Percentiles rank a stretch among this genome's conserved stretches.
Evolutionary conservation across 805 yeast genomes (phyloP).

Genomic region (Torulaspora indica): DNA sequence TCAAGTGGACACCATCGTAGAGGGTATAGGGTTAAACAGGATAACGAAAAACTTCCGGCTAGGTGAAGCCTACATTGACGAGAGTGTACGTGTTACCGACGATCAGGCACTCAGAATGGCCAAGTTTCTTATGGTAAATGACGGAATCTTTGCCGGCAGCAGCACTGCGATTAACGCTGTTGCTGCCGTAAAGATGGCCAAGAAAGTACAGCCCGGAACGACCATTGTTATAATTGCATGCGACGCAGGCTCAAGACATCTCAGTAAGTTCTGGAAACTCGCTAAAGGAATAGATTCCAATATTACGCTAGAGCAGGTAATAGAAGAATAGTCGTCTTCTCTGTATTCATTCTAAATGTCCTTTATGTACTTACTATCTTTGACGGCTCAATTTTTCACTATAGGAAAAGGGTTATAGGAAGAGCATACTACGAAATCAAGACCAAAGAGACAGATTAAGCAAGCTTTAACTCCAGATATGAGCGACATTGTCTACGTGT

Average conservation of each 20-base stretch:
- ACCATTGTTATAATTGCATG: slow-evolving; percentile 81
- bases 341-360: background rate
- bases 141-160: slow-evolving; percentile 88
- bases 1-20: slow-evolving; percentile 92
- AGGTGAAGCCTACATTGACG: slow-evolving; percentile 70
- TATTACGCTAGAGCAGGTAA: slow-evolving; percentile 36
- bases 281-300: slow-evolving; percentile 42
- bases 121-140: slow-evolving; percentile 67
- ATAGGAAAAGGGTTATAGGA: too few species aligned
- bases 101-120: slow-evolving; percentile 87
- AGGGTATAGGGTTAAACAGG: slow-evolving; percentile 89
- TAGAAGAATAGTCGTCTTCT: slow-evolving; percentile 9
- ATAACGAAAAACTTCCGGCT: slow-evolving; percentile 73
- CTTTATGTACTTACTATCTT: too few species aligned
- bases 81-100: slow-evolving; percentile 74
- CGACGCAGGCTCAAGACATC: slow-evolving; percentile 86
- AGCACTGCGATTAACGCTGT: slow-evolving; percentile 93
- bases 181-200: slow-evolving; percentile 67
- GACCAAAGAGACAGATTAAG: slow-evolving; percentile 1
- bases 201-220: slow-evolving; percentile 50
- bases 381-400: too few species aligned
- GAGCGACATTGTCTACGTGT: slow-evolving; percentile 28
- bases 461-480: slow-evolving; percentile 8
- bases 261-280: slow-evolving; percentile 86
- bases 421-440: background rate